phyloP scores from a whole-genome alignment of 2,329 filamentous ascomycete genomes.

The Pleomassaria siparia region DNA sequence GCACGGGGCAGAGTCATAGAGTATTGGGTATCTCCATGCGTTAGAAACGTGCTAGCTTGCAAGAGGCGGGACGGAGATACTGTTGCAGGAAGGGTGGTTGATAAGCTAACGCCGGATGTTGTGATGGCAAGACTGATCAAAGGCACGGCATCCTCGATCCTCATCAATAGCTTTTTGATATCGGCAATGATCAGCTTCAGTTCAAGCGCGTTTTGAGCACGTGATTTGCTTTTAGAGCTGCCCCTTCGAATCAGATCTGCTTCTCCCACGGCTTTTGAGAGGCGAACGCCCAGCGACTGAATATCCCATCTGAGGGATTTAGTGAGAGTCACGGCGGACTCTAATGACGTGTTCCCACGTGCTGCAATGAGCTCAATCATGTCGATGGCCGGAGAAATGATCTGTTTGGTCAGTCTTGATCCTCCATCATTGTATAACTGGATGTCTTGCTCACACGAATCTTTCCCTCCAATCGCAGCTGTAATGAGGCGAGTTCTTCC shows the following conservation, averaged over 20 bases:
- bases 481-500: constrained; percentile 71
- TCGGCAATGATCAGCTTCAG: constrained; percentile 70
- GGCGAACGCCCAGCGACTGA: constrained; percentile 71
- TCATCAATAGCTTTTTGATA: constrained; percentile 71
- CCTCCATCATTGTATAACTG: neutral
- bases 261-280: constrained; percentile 68
- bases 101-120: constrained; percentile 85
- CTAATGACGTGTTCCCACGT: constrained; percentile 75
- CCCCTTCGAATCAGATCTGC: constrained; percentile 56
- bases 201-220: constrained; percentile 62
- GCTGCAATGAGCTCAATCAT: constrained; percentile 86
- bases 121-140: constrained; percentile 92
- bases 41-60: constrained; percentile 90
- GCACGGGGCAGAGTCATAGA: constrained; percentile 62
- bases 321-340: constrained; percentile 81
- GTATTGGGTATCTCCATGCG: constrained; percentile 83
- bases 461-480: constrained; percentile 77
- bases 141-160: constrained; percentile 89
- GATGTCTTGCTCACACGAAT: constrained; percentile 63
- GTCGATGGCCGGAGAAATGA: constrained; percentile 87
- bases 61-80: constrained; percentile 89
- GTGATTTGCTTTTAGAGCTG: constrained; percentile 51
- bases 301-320: constrained; percentile 84
- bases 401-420: constrained; percentile 48
- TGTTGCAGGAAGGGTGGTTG: constrained; percentile 73